Evolutionary conservation across 2,329 filamentous ascomycete species (phyloP).

Genomic region (Ceratocystiopsis minuta): DNA sequence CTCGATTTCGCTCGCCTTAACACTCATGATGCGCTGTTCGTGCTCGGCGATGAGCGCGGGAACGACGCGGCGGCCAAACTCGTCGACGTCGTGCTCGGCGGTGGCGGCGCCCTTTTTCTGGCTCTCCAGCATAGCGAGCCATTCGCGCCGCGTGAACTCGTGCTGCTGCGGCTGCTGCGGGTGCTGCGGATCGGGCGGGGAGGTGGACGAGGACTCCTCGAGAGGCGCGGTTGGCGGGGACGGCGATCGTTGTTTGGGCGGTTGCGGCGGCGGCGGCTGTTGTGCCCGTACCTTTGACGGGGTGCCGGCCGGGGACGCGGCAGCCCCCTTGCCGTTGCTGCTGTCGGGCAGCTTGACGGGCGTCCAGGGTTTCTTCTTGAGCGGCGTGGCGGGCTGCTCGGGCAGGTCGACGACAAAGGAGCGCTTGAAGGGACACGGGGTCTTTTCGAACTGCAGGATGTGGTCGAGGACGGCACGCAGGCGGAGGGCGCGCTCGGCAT

Average conservation of each 20-base stretch:
- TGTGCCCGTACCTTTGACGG: slow-evolving; percentile 7
- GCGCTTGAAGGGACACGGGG: slow-evolving; percentile 67
- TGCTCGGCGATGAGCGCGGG: slow-evolving; percentile 9
- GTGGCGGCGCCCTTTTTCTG: slow-evolving; percentile 1
- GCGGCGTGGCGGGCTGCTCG: slow-evolving; percentile 44
- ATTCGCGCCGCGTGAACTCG: slow-evolving; percentile 7
- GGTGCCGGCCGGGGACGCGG: slow-evolving; percentile 11
- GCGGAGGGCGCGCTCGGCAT: slow-evolving; percentile 43
- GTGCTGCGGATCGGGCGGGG: background rate
- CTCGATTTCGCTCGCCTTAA: slow-evolving; percentile 9
- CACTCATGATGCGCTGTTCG: slow-evolving; percentile 9
- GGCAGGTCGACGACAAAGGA: slow-evolving; percentile 59
- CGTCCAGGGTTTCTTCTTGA: slow-evolving; percentile 51
- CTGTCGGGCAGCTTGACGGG: slow-evolving; percentile 23
- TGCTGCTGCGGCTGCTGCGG: background rate
- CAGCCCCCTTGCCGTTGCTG: slow-evolving; percentile 1
- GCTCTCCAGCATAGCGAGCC: slow-evolving; percentile 7
- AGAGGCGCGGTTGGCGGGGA: background rate
- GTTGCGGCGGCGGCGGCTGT: background rate
- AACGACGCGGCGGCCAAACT: slow-evolving; percentile 6
- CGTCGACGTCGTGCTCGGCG: slow-evolving; percentile 5
- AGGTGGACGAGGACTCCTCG: too few species aligned
- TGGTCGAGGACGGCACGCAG: slow-evolving; percentile 53
- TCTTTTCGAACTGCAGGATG: slow-evolving; percentile 73
- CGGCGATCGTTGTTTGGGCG: background rate